Percentiles rank a stretch among this genome's conserved stretches.
phyloP scores from a whole-genome alignment of 129 eudicot genomes.

The Cynara cardunculus region DNA sequence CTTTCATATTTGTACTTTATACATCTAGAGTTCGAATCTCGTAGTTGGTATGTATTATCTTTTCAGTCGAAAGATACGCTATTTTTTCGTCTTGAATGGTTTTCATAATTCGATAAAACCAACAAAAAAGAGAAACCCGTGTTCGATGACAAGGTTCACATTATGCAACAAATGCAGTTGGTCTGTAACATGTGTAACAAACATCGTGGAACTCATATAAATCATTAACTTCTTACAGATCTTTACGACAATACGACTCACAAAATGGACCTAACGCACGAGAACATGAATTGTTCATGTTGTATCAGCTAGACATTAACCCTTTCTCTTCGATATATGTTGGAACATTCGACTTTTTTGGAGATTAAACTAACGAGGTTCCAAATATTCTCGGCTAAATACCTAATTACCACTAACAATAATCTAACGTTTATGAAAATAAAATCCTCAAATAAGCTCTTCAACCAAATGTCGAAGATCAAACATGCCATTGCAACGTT shows the following conservation, averaged over 20 bases:
- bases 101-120: neutral
- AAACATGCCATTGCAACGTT: slow-evolving; percentile 58
- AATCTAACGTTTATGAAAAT: neutral
- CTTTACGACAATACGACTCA: neutral
- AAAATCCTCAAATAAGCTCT: slow-evolving; percentile 35
- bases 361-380: neutral
- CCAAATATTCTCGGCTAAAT: neutral
- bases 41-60: too few species aligned
- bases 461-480: slow-evolving; percentile 58
- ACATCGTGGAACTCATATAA: neutral
- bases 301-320: neutral
- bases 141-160: neutral
- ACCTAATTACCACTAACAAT: neutral
- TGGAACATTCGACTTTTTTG: neutral
- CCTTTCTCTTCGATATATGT: neutral
- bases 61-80: too few species aligned
- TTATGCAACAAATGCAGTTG: neutral
- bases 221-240: neutral
- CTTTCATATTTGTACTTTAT: neutral
- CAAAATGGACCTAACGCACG: neutral
- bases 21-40: neutral
- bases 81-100: too few species aligned
- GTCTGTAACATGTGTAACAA: neutral
- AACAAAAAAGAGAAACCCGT: neutral
- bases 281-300: neutral